Conservation (phyloP, 2,329 filamentous ascomycete genomes). For the Plenodomus tracheiphilus region DNA sequence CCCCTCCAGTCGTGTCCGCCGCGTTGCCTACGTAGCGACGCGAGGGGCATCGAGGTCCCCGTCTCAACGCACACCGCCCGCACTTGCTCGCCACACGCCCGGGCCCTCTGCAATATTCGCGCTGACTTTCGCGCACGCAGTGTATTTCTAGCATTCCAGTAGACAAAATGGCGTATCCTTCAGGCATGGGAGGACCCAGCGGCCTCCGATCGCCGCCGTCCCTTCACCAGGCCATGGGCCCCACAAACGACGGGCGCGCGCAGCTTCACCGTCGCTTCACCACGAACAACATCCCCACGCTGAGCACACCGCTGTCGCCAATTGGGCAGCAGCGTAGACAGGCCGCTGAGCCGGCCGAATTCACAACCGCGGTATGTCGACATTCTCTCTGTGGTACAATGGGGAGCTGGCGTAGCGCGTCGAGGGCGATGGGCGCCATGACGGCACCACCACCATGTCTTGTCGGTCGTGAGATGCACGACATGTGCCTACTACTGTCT, state of each 20-base stretch:
- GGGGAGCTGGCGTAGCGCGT: not conserved
- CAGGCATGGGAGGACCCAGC: constrained; percentile 67
- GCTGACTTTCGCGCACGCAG: constrained; percentile 36
- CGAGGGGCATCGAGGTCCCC: constrained; percentile 12
- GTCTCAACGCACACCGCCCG: constrained; percentile 38
- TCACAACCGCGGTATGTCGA: constrained; percentile 56
- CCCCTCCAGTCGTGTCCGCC: not conserved
- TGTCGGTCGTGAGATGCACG: not conserved
- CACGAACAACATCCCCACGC: constrained; percentile 77
- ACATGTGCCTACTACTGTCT: not conserved
- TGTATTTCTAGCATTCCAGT: constrained; percentile 43
- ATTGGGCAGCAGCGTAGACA: constrained; percentile 60
- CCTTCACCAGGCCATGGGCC: constrained; percentile 67
- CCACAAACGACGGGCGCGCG: constrained; percentile 70
- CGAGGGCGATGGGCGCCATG: not conserved
- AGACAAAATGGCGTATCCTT: constrained; percentile 64
- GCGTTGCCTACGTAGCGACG: constrained; percentile 8
- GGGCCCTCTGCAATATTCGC: constrained; percentile 13
- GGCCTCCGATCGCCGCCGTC: constrained; percentile 76
- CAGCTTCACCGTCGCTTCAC: constrained; percentile 90
- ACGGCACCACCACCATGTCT: not conserved
- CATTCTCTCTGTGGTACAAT: constrained; percentile 9
- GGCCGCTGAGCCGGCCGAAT: constrained; percentile 57
- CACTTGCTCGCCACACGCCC: constrained; percentile 35
- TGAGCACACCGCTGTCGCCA: constrained; percentile 70